These are phyloP conservation scores for Rhodocollybia butyracea DNA, from an alignment of 768 basidiomycete species.

Conservation along the genomic window DNA sequence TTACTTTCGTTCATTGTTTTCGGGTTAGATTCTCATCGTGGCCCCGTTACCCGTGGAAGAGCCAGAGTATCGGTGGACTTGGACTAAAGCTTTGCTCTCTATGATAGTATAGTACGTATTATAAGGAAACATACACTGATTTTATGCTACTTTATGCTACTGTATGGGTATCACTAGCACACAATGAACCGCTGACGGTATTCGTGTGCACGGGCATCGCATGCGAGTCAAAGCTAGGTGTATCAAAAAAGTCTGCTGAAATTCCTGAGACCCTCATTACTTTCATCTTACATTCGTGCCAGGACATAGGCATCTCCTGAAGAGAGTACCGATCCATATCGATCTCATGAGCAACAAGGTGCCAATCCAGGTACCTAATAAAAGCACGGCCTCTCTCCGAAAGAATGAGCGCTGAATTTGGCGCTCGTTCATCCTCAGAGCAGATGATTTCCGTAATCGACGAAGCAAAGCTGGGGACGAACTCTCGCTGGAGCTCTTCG, in stretches of 20 bases:
- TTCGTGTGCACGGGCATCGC: neutral
- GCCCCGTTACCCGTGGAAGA: no score
- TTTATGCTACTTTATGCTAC: neutral
- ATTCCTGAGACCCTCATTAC: slow-evolving; percentile 1
- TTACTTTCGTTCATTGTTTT: no score
- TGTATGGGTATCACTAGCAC: neutral
- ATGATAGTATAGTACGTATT: neutral
- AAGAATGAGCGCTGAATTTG: slow-evolving; percentile 1
- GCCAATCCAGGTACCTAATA: neutral
- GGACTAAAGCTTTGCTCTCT: no score
- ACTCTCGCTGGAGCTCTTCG: slow-evolving; percentile 6
- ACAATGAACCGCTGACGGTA: neutral
- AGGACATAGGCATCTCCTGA: slow-evolving; percentile 8
- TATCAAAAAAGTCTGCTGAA: slow-evolving; percentile 4
- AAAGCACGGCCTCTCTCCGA: slow-evolving; percentile 3
- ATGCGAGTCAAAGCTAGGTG: neutral
- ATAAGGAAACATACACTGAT: neutral
- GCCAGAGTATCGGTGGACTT: no score
- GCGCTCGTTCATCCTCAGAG: slow-evolving; percentile 3
- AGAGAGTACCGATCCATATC: slow-evolving; percentile 3
- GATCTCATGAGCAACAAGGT: neutral
- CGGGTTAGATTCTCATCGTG: no score
- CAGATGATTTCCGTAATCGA: slow-evolving; percentile 3
- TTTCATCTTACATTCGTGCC: slow-evolving; percentile 4
- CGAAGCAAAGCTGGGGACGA: slow-evolving; percentile 7